Percentiles rank a stretch among this genome's conserved stretches.
Conservation (phyloP, 2,329 filamentous ascomycete species). For the Coniochaeta ligniaria region DNA sequence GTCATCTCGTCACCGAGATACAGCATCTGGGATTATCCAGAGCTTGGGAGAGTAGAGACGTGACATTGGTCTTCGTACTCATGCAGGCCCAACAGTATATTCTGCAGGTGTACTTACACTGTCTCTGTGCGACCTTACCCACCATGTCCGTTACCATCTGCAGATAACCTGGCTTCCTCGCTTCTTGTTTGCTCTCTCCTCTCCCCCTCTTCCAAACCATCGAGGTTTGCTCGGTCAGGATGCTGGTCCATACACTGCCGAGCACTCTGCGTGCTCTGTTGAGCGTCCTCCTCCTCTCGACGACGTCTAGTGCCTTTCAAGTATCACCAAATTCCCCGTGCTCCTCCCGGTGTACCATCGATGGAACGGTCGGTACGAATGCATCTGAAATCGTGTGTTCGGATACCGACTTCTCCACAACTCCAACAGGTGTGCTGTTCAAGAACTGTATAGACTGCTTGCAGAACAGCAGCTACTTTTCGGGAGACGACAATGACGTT, state of each 20-base stretch:
- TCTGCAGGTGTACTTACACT: not conserved
- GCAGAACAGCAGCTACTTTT: not conserved
- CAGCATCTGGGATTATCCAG: not conserved
- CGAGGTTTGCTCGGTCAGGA: not conserved
- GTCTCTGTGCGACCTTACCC: not conserved
- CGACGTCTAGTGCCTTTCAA: not conserved
- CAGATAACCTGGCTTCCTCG: not conserved
- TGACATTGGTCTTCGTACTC: not conserved
- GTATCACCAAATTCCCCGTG: not conserved
- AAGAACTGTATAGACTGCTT: not conserved
- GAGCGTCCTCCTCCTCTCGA: not conserved
- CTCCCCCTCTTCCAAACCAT: not conserved
- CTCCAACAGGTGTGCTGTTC: not conserved
- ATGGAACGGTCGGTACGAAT: not conserved
- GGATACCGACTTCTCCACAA: not conserved
- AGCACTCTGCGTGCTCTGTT: not conserved
- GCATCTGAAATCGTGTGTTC: not conserved
- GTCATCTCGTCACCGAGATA: not conserved
- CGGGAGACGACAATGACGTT: not conserved
- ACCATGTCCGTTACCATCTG: not conserved
- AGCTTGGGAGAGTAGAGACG: not conserved
- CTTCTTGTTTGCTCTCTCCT: not conserved
- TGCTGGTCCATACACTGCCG: not conserved
- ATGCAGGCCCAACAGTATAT: not conserved
- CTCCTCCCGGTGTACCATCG: not conserved